Evolutionary conservation across 2,329 filamentous ascomycete genomes (phyloP), one percentile per base, ranked within the genome.

Genomic region (Stachybotrys chartarum): DNA sequence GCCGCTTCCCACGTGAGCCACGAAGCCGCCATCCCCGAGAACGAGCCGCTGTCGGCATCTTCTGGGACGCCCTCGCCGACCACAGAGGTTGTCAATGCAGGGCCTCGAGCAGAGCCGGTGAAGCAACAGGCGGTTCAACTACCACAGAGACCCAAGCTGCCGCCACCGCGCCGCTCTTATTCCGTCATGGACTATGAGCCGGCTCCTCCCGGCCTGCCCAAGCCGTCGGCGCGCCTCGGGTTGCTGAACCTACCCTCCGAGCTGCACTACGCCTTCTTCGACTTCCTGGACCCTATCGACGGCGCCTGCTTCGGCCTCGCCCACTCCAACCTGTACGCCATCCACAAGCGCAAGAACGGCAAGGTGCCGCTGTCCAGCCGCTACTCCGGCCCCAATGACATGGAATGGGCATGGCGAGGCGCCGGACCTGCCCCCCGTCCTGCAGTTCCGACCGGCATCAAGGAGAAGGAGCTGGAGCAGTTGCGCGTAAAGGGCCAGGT

Each of bases 251-350:
- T 86, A 2, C 83, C 83, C 14, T 68, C 77, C 0, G 83, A 86
- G 68, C 71, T 86, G 11, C 82, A 85, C 67, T 83, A 79, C 59
- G 71, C 76, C 58, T 75, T 86, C 59, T 83, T 85, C 62, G 81
- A 84, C 66, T 79, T 80, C 59, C 78, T 86, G 56, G 83, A 86
- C 68, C 80, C 81, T 51, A 84, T 86, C 59, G 83, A 86, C 68
- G 81, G 82, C 63, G 81, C 79, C 45, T 85, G 82, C 64, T 72
- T 86, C 45, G 83, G 81, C 14, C 75, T 86, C 53, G 78, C 82
- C 44, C 82, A 77, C 71, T 75, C 74, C 48, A 75, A 79, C 64
- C 77, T 84, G 60, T 86, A 86, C 67, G 70, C 73, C 39, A 81
- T 86, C 61, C 81, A 84, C 68, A 74, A 76, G 30, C 76, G 75